Evolutionary conservation across 495 filamentous ascomycete genomes (phyloP), one percentile per base, ranked within the genome.

Genomic region (Neurospora discreta): DNA sequence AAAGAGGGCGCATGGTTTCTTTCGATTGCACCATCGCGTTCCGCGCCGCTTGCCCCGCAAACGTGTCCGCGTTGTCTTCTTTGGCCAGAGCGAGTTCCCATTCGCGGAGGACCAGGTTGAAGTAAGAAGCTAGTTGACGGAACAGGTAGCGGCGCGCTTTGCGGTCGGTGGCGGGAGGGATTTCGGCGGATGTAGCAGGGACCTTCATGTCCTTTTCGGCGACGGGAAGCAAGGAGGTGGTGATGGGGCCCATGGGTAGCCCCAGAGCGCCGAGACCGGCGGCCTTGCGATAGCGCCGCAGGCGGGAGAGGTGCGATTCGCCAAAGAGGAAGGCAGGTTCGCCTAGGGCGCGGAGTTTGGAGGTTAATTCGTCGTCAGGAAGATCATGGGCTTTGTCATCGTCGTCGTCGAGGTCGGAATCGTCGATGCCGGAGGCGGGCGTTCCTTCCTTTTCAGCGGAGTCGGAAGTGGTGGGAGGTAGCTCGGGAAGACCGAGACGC

Each of bases 121-220:
- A 98, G 80, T 97, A 99, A 16, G 90, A 92, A 6, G 90, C 90
- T 71, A 99, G 85, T 81, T 99, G 95, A 1, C 94, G 87, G 86
- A 90, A 94, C 42, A 99, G 82, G 78, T 89, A 91, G 26, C 84
- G 79, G 13, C 87, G 87, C 0, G 80, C 88, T 16, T 85, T 85
- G 77, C 81, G 75, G 78, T 89, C 89, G 3, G 82, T 80, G 39
- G 46, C 33, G 5, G 89, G 77, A 8, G 89, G 92, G 58, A 90
- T 78, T n/a, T 81, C 87, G 41, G 81, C 78, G 3, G 89, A 82
- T 23, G 82, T 87, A 41, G 81, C 76, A 5, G 89, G 83, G 9
- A 98, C 88, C 77, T 93, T 92, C 94, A 98, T 98, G 68, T 95
- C 89, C 73, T 87, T 85, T 83, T 97, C 94, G 0, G 90, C 86